phyloP scores from a whole-genome alignment of 352 stramenopile species.

The Pythium insidiosum region DNA sequence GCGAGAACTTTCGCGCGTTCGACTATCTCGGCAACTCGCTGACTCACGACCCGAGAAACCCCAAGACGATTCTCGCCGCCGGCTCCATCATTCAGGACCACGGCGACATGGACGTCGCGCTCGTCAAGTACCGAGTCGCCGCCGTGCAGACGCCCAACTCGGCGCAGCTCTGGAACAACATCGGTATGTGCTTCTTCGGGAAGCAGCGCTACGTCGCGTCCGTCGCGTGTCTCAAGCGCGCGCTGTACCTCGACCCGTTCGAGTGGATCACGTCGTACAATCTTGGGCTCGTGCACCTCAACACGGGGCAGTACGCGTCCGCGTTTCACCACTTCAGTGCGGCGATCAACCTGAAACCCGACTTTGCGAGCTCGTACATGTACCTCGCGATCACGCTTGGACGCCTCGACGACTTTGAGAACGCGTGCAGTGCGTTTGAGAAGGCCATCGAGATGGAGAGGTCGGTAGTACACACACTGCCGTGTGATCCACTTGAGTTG shows the following conservation, averaged over 20 bases:
- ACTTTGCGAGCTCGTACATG: slow-evolving; percentile 90
- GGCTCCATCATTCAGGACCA: slow-evolving; percentile 93
- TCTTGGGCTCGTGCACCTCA: slow-evolving; percentile 90
- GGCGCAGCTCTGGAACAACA: slow-evolving; percentile 93
- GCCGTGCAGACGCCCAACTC: slow-evolving; percentile 89
- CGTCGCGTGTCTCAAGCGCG: slow-evolving; percentile 88
- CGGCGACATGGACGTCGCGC: slow-evolving; percentile 89
- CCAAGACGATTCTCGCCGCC: slow-evolving; percentile 89
- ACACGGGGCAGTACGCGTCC: slow-evolving; percentile 88
- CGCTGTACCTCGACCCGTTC: slow-evolving; percentile 90
- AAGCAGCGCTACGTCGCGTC: slow-evolving; percentile 85
- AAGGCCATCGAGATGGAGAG: slow-evolving; percentile 87
- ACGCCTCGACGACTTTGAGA: slow-evolving; percentile 89
- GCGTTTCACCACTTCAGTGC: slow-evolving; percentile 92
- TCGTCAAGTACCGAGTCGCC: slow-evolving; percentile 92
- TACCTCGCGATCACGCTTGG: slow-evolving; percentile 89
- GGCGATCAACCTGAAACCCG: slow-evolving; percentile 82
- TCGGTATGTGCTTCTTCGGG: slow-evolving; percentile 94
- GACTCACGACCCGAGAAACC: slow-evolving; percentile 86
- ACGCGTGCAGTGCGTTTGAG: slow-evolving; percentile 88
- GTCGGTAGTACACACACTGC: slow-evolving; percentile 15
- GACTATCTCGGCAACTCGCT: slow-evolving; percentile 92
- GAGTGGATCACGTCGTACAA: slow-evolving; percentile 95
- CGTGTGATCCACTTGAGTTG: slow-evolving; percentile 1
- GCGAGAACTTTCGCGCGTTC: slow-evolving; percentile 89